These are phyloP conservation scores for Diplodia sapinea DNA, from an alignment of 2,329 filamentous ascomycete genomes.

Conservation along the genomic window DNA sequence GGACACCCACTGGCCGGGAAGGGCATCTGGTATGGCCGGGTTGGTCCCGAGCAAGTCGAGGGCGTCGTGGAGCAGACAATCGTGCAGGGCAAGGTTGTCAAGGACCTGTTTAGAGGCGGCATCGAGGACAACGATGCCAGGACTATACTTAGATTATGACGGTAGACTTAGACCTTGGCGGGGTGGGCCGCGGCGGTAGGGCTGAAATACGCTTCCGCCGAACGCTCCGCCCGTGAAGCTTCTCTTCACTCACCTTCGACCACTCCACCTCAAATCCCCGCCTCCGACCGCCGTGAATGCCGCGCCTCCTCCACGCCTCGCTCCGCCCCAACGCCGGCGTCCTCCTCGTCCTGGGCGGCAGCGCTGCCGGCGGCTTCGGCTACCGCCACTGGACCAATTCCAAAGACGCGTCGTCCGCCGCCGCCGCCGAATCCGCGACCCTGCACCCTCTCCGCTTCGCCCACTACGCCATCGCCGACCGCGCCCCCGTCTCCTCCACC, in stretches of 20 bases:
- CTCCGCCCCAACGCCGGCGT: conserved; percentile 40
- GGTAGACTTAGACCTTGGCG: neutral
- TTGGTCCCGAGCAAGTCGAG: conserved; percentile 76
- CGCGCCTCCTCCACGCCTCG: conserved; percentile 33
- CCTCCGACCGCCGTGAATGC: conserved; percentile 1
- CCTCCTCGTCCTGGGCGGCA: conserved; percentile 43
- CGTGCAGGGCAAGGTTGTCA: conserved; percentile 68
- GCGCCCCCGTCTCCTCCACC: conserved; percentile 68
- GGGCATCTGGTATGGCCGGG: conserved; percentile 82
- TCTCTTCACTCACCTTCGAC: conserved; percentile 12
- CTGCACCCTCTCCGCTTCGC: conserved; percentile 68
- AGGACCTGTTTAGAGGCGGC: conserved; percentile 74
- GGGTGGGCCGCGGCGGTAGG: neutral
- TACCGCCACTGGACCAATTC: conserved; percentile 42
- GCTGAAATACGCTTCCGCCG: conserved; percentile 24
- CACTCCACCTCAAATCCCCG: neutral
- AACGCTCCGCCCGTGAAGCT: conserved; percentile 16
- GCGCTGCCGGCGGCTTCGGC: conserved; percentile 43
- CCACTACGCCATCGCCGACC: conserved; percentile 67
- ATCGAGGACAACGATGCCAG: conserved; percentile 52
- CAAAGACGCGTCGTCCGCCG: neutral
- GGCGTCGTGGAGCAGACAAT: conserved; percentile 77
- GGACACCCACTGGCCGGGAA: conserved; percentile 68
- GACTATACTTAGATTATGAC: conserved; percentile 18
- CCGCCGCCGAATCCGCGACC: conserved; percentile 33